Evolutionary conservation across 257 asterid genomes (phyloP).

Genomic region (Coffea eugenioides): DNA sequence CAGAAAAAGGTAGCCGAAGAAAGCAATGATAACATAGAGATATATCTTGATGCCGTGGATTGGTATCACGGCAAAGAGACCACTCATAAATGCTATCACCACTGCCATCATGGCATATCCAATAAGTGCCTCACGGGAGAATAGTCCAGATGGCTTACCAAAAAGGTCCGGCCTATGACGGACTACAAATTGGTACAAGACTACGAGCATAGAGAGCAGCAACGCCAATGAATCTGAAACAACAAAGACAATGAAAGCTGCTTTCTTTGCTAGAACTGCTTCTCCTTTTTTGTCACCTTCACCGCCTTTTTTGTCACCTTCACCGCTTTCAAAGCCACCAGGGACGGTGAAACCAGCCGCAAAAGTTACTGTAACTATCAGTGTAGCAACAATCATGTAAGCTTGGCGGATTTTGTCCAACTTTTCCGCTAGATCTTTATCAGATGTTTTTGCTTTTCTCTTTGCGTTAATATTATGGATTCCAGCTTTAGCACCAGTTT

Average conservation of each 20-base stretch:
- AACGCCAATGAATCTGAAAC: slow-evolving; percentile 9
- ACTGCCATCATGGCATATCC: neutral
- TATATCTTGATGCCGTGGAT: neutral
- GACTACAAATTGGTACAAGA: neutral
- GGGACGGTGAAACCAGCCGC: slow-evolving; percentile 26
- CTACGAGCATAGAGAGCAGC: neutral
- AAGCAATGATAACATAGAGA: neutral
- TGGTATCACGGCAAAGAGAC: neutral
- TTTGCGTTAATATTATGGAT: too few relatives aligned
- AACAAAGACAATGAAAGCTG: slow-evolving; percentile 14
- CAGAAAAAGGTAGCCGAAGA: neutral
- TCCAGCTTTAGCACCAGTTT: neutral
- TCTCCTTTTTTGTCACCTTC: too few relatives aligned
- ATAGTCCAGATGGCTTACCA: too few relatives aligned
- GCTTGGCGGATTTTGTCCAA: neutral
- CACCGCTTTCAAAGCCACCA: slow-evolving; percentile 13
- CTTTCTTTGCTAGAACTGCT: slow-evolving; percentile 7
- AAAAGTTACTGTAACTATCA: slow-evolving; percentile 15
- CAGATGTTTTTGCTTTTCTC: neutral
- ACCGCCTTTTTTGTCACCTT: slow-evolving; percentile 1
- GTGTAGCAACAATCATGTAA: slow-evolving; percentile 16
- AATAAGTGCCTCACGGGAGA: neutral
- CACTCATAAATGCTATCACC: slow-evolving; percentile 14
- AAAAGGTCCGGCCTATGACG: too few relatives aligned
- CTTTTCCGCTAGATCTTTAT: neutral